Base-by-base conservation (phyloP, 169 alveolate genomes). In the Plasmodium malariae region DNA sequence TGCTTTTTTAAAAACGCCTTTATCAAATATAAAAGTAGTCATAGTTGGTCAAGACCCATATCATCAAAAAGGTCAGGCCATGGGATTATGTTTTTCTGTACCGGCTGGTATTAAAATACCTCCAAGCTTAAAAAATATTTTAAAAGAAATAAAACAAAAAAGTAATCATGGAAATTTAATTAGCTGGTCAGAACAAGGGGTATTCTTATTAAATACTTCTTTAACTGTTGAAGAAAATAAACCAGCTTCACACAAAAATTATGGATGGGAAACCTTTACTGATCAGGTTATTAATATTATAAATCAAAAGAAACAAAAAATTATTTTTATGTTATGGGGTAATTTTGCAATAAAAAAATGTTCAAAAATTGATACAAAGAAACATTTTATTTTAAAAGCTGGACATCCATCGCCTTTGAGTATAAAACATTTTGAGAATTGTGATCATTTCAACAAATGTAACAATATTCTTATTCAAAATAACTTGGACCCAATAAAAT, bases 1-100 rank as follows among this genome's bases (percentile, higher is more conserved):
- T 63, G 97, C 98, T 21, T 96, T 96, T 85, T 70, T 83, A 28
- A 68, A 87, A 34, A 96, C 98, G 9, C 98, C 98, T 80, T 92
- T 59, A 37, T 62, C 63, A 57, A 67, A 62, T 40, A 78, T 98
- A 12, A 97, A 98, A 85, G 99, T 98, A 28, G 99, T 99, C 21
- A 97, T 98, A 30, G 98, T 99, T 12, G 99, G 99, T 0, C 99
- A 99, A 93, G 99, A 98, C 83, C 99, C 99, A 0, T 98, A 98
- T 83, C 99, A 97, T 74, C 98, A 98, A 59, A 97, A 97, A 14
- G 97, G 97, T 7, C 99, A 99, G 88, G 99, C 99, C n/a, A 97
- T 97, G 99, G 99, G 99, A 7, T 93, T 99, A 45, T 95, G 99
- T 88, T 98, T 98, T 92, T 97, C 99, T 12, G 99, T 99, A 5